Base-by-base conservation (phyloP, 1,284 basidiomycete species). In the Uromyces viciae-fabae region DNA sequence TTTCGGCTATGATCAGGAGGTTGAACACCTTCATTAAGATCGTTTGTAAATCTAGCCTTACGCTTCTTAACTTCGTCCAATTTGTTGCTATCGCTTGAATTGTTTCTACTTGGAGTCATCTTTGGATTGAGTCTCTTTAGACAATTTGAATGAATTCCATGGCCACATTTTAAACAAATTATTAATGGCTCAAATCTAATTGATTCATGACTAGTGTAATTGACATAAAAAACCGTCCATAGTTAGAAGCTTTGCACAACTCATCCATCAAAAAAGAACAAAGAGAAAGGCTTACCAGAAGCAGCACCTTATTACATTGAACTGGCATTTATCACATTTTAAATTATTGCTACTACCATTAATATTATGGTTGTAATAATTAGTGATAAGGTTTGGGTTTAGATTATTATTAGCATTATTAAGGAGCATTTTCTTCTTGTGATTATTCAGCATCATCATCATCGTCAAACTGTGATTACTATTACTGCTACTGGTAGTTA, bases 151-250 rank as follows among this genome's bases (percentile, higher is more conserved):
- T 77, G 75, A 46, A 68, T 68, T 22, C 60, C 75, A 77, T 77
- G 75, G 17, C 75, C 75, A 56, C 75, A 77, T n/a, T 68, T 68
- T 14, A 64, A 38, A 43, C 75, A 77, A 62, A 62, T 52, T 19
- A 64, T 77, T 36, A 77, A 31, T n/a, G 75, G 60, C 64, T 68
- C 62, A 66, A 58, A 38, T 19, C 68, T 77, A 9, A 77, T 68
- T 46, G 33, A 64, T 56, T 66, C 60, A 68, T 77, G 75, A 28
- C 75, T 77, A 42, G 15, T 40, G n/a, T 22, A 62, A n/a, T 17
- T 11, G 68, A 64, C 5, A 64, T 25, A 28, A 64, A n/a, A n/a
- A n/a, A n/a, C n/a, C n/a, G n/a, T n/a, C n/a, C n/a, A n/a, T n/a
- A n/a, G n/a, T n/a, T n/a, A n/a, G n/a, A n/a, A n/a, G n/a, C n/a